Conservation (phyloP, 2,329 filamentous ascomycete species). For the Gyromitra esculenta region DNA sequence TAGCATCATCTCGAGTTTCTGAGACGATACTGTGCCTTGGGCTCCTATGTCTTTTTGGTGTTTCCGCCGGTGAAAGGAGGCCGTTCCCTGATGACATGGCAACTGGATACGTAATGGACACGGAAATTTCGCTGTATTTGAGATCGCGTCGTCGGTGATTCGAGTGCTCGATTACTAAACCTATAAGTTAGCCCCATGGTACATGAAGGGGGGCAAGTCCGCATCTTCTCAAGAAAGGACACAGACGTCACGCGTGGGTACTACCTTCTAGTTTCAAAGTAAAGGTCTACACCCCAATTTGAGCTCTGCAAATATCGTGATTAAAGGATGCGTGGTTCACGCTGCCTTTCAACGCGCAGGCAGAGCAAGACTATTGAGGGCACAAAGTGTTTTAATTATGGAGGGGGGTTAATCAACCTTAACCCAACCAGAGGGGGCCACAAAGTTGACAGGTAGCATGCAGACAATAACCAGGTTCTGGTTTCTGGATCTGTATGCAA, state of each 20-base stretch:
- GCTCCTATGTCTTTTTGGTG: conserved; percentile 21
- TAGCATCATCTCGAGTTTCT: conserved; percentile 27
- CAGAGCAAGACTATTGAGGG: conserved; percentile 16
- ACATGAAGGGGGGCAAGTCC: background rate
- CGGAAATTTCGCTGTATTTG: conserved; percentile 23
- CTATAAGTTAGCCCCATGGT: conserved; percentile 13
- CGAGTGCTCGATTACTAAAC: conserved; percentile 30
- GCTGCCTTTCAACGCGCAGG: background rate
- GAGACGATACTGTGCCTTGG: conserved; percentile 35
- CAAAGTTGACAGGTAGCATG: conserved; percentile 32
- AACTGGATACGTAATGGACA: conserved; percentile 11
- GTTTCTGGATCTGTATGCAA: background rate
- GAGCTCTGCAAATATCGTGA: background rate
- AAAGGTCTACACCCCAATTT: background rate
- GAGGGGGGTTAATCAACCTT: background rate
- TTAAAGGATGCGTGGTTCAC: conserved; percentile 16
- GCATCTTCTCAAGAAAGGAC: background rate
- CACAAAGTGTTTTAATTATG: background rate
- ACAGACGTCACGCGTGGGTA: conserved; percentile 30
- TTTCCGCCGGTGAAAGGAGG: conserved; percentile 24
- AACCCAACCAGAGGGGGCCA: conserved; percentile 43
- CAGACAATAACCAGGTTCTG: background rate
- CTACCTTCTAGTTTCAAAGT: conserved; percentile 20
- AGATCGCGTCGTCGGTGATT: conserved; percentile 10
- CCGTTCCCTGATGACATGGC: conserved; percentile 12